These are phyloP conservation scores for Daldinia sp. DNA, from an alignment of 2,329 filamentous ascomycete species.

Conservation along the genomic window DNA sequence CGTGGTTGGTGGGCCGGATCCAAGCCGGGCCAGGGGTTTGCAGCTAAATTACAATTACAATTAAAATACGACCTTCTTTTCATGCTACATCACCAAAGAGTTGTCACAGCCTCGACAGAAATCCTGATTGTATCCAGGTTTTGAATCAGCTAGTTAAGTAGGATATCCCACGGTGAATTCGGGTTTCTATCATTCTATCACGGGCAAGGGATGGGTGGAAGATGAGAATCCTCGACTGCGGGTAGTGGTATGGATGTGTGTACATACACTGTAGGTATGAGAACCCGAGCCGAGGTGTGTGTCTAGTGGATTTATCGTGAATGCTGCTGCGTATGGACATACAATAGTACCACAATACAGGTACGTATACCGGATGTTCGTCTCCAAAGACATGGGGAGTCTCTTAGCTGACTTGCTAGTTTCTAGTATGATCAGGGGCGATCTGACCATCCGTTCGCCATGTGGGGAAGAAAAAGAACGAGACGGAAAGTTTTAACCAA, in stretches of 20 bases:
- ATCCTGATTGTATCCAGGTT: background rate
- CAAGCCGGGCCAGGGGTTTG: conserved; percentile 19
- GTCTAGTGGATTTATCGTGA: background rate
- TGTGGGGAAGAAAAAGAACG: conserved; percentile 12
- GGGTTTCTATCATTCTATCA: background rate
- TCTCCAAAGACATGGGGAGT: conserved; percentile 5
- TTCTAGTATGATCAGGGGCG: conserved; percentile 16
- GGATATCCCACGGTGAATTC: background rate
- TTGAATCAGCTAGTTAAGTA: background rate
- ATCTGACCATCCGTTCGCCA: conserved; percentile 12
- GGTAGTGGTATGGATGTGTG: background rate
- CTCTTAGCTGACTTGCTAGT: background rate
- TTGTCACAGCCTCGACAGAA: conserved; percentile 9
- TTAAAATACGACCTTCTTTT: conserved; percentile 35
- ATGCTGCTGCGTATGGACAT: background rate
- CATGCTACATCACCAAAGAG: conserved; percentile 19
- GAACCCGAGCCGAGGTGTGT: background rate
- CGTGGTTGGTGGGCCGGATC: conserved; percentile 27
- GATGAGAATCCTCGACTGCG: too few relatives aligned
- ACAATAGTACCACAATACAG: too few relatives aligned
- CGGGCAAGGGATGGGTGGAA: background rate
- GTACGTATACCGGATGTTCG: background rate
- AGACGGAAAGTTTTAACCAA: conserved; percentile 1
- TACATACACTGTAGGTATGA: background rate
- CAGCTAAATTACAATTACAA: conserved; percentile 32